phyloP scores from a whole-genome alignment of 75 land plant genomes.

The Selaginella moellendorffii region DNA sequence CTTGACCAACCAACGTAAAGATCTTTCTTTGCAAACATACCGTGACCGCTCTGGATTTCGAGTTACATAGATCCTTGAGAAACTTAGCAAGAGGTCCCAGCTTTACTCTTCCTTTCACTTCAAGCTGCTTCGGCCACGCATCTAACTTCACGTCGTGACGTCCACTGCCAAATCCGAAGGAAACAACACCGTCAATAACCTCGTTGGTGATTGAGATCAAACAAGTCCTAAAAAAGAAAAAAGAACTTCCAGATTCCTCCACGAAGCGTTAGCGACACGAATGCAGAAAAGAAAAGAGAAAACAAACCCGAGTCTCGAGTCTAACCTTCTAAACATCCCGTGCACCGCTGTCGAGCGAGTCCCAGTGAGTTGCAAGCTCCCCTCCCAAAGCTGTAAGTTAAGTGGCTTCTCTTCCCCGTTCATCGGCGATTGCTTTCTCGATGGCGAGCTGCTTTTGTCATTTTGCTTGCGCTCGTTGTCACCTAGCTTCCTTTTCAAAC shows the following conservation, averaged over 20 bases:
- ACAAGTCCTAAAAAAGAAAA: no score
- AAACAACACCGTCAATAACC: slow-evolving; percentile 5
- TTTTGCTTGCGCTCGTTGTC: no score
- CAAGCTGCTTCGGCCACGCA: slow-evolving; percentile 64
- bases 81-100: slow-evolving; percentile 78
- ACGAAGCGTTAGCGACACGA: no score
- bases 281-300: background rate
- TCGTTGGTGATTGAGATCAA: no score
- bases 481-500: no score
- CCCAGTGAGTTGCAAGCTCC: slow-evolving; percentile 53
- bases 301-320: no score
- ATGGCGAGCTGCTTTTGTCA: no score
- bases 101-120: slow-evolving; percentile 90
- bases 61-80: slow-evolving; percentile 64
- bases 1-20: background rate
- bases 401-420: no score
- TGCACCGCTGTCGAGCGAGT: slow-evolving; percentile 33
- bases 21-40: slow-evolving; percentile 33
- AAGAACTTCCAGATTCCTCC: no score
- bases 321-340: slow-evolving; percentile 64
- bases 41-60: slow-evolving; percentile 85
- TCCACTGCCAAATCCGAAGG: slow-evolving; percentile 37
- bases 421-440: no score
- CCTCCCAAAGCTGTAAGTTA: slow-evolving; percentile 47
- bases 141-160: slow-evolving; percentile 69